Evolutionary conservation across 1,284 basidiomycete genomes (phyloP).

Genomic region (Chalciporus sp.): DNA sequence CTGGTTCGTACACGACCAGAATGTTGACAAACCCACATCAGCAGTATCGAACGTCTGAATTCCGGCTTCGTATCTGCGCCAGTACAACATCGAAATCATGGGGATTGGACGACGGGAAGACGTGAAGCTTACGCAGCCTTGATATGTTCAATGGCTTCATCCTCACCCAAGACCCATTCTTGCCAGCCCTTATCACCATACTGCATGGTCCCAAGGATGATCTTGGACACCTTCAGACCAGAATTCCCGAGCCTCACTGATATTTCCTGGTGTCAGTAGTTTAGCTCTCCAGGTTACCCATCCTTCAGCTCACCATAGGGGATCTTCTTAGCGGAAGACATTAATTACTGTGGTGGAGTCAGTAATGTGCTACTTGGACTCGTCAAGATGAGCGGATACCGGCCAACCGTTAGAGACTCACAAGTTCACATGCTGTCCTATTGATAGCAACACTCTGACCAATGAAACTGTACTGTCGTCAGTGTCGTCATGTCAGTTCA

Average conservation of each 20-base stretch:
- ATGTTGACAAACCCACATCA: slow-evolving; percentile 40
- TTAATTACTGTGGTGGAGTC: slow-evolving; percentile 1
- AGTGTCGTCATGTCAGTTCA: background rate
- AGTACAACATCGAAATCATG: background rate
- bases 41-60: slow-evolving; percentile 74
- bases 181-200: slow-evolving; percentile 53
- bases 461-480: background rate
- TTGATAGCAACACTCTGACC: slow-evolving; percentile 14
- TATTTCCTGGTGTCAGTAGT: background rate
- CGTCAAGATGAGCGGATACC: background rate
- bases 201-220: slow-evolving; percentile 49
- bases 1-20: background rate
- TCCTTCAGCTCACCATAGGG: slow-evolving; percentile 30
- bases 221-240: slow-evolving; percentile 53
- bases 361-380: background rate
- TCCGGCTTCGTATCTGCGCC: slow-evolving; percentile 56
- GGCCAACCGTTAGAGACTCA: background rate
- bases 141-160: slow-evolving; percentile 61
- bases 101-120: background rate
- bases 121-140: slow-evolving; percentile 46
- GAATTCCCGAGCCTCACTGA: slow-evolving; percentile 52
- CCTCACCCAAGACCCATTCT: slow-evolving; percentile 58
- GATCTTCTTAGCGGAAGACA: slow-evolving; percentile 28
- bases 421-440: slow-evolving; percentile 6
- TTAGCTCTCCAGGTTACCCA: background rate